Evolutionary conservation across 768 basidiomycete genomes (phyloP).

Genomic region (Dacryopinax spathularia): DNA sequence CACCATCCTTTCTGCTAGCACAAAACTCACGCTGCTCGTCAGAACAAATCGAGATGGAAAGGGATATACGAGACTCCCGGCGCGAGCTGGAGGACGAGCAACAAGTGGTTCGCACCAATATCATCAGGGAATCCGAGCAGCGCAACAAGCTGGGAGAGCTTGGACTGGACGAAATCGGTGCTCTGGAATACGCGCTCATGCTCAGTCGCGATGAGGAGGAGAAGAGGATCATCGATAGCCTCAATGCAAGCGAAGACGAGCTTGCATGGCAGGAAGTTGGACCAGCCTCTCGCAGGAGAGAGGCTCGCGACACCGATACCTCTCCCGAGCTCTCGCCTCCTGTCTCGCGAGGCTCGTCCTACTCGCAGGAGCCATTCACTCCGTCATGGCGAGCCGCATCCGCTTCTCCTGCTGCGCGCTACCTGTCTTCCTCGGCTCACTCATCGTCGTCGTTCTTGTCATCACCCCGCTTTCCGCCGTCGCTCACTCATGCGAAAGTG

Average conservation of each 20-base stretch:
- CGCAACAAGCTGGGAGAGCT: slow-evolving; percentile 41
- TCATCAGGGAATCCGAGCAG: slow-evolving; percentile 46
- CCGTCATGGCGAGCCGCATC: slow-evolving; percentile 12
- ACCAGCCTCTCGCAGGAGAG: slow-evolving; percentile 7
- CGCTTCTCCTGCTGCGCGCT: background rate
- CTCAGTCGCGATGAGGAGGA: slow-evolving; percentile 64
- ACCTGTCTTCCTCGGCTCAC: slow-evolving; percentile 20
- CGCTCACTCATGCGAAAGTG: slow-evolving; percentile 37
- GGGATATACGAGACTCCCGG: slow-evolving; percentile 47
- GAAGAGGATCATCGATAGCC: slow-evolving; percentile 25
- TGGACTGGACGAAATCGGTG: slow-evolving; percentile 59
- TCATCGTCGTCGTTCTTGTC: slow-evolving; percentile 9
- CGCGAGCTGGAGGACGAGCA: slow-evolving; percentile 40
- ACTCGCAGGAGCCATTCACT: slow-evolving; percentile 17
- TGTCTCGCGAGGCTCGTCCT: slow-evolving; percentile 15
- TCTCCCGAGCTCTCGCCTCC: slow-evolving; percentile 5
- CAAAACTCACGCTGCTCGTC: background rate
- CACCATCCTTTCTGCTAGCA: background rate
- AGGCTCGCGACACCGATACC: slow-evolving; percentile 5
- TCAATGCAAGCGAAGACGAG: slow-evolving; percentile 16
- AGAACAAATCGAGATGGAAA: slow-evolving; percentile 53
- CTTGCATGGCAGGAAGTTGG: background rate
- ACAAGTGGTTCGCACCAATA: slow-evolving; percentile 23
- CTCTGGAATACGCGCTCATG: slow-evolving; percentile 70
- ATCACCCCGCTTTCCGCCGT: slow-evolving; percentile 16